Evolutionary conservation across 306 rosid genomes (phyloP).

Genomic region (Castanea mollissima): DNA sequence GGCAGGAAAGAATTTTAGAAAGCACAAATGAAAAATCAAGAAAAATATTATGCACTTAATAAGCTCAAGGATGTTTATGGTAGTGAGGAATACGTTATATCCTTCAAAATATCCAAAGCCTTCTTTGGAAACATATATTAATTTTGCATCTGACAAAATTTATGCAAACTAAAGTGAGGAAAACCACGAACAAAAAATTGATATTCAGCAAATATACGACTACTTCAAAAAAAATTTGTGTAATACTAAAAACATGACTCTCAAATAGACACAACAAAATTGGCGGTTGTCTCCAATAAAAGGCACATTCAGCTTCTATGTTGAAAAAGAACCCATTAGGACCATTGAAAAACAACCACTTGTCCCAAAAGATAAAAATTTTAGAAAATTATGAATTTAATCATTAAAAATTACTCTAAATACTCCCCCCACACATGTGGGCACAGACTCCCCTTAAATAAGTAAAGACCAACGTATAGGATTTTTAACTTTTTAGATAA

Average conservation of each 20-base stretch:
- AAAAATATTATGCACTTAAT: not conserved
- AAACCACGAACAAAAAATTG: not conserved
- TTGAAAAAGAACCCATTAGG: not conserved
- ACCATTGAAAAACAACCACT: too few relatives aligned
- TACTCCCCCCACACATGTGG: too few relatives aligned
- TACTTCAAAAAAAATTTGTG: not conserved
- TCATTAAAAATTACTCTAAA: too few relatives aligned
- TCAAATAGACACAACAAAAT: not conserved
- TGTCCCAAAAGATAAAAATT: too few relatives aligned
- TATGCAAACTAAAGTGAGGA: slow-evolving; percentile 25
- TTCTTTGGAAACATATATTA: slow-evolving; percentile 54
- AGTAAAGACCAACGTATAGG: too few relatives aligned
- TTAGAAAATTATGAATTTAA: too few relatives aligned
- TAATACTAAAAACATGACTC: not conserved
- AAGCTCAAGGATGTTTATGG: slow-evolving; percentile 11
- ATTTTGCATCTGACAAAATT: slow-evolving; percentile 59
- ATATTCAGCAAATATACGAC: not conserved
- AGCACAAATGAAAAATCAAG: slow-evolving; percentile 14
- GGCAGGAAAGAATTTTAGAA: slow-evolving; percentile 18
- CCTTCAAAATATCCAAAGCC: slow-evolving; percentile 65
- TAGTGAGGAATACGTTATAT: slow-evolving; percentile 53
- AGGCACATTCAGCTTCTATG: not conserved
- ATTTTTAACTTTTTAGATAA: too few relatives aligned
- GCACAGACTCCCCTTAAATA: too few relatives aligned
- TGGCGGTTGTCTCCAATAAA: not conserved